Percentiles rank a stretch among this genome's conserved stretches.
Evolutionary conservation across 1,284 basidiomycete species (phyloP).

Genomic region (Leccinum subrobustum): DNA sequence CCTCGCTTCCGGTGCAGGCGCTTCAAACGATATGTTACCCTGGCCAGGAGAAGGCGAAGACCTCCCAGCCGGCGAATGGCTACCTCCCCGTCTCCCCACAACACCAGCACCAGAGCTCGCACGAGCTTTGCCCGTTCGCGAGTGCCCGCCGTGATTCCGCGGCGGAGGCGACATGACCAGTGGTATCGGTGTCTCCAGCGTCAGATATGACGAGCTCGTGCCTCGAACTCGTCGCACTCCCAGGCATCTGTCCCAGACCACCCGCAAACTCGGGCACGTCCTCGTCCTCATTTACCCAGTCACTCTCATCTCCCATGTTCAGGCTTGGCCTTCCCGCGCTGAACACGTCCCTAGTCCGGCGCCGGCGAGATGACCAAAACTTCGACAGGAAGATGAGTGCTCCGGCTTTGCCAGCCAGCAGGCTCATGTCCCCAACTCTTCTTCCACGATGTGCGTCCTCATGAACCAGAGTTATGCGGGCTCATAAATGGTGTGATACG

Average conservation of each 20-base stretch:
- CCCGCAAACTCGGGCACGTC: slow-evolving; percentile 74
- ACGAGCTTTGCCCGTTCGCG: slow-evolving; percentile 29
- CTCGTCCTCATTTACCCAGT: slow-evolving; percentile 84
- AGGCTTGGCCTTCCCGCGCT: slow-evolving; percentile 56
- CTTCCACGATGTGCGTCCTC: slow-evolving; percentile 80
- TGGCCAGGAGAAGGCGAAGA: slow-evolving; percentile 52
- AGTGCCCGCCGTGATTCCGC: slow-evolving; percentile 28
- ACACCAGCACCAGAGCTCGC: slow-evolving; percentile 20
- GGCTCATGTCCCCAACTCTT: slow-evolving; percentile 83
- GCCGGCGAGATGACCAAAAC: slow-evolving; percentile 64
- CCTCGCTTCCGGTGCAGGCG: slow-evolving; percentile 39
- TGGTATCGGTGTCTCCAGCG: slow-evolving; percentile 36
- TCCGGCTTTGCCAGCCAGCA: slow-evolving; percentile 76
- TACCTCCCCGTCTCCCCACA: slow-evolving; percentile 39
- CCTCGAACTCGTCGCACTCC: slow-evolving; percentile 33
- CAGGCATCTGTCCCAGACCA: slow-evolving; percentile 70
- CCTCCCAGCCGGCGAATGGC: slow-evolving; percentile 57
- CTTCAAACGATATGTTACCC: slow-evolving; percentile 46
- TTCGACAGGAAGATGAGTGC: slow-evolving; percentile 67
- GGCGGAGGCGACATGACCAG: slow-evolving; percentile 43
- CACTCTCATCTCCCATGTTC: slow-evolving; percentile 69
- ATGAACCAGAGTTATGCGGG: slow-evolving; percentile 41
- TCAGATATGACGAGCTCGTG: slow-evolving; percentile 24
- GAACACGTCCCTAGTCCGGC: slow-evolving; percentile 71
- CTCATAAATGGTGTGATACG: slow-evolving; percentile 64